A percentile compares a stretch with the other conserved stretches of the same genome.
Evolutionary conservation across 1,284 basidiomycete genomes (phyloP).

Genomic region (Ceratobasidium sp.): DNA sequence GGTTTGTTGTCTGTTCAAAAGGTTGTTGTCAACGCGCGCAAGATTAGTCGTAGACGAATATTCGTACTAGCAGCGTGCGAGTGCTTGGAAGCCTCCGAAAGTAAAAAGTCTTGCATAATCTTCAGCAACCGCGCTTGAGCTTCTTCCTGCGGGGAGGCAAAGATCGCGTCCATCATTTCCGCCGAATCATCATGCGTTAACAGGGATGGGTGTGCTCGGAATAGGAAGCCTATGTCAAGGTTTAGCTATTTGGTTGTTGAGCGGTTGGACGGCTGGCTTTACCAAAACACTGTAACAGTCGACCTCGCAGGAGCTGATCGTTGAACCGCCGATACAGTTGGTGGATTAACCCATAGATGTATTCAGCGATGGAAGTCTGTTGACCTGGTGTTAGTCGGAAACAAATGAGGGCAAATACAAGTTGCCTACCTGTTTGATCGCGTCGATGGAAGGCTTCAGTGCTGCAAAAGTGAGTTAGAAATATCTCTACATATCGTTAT

Average conservation of each 20-base stretch:
- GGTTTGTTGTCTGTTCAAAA: conserved; percentile 52
- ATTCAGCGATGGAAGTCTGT: conserved; percentile 80
- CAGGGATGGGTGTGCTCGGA: conserved; percentile 89
- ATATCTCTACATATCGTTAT: not conserved
- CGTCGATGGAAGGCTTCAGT: conserved; percentile 69
- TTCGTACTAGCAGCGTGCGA: conserved; percentile 65
- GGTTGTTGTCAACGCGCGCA: not conserved
- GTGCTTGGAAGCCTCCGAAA: conserved; percentile 80
- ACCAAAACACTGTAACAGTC: conserved; percentile 87
- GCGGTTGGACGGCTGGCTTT: conserved; percentile 46
- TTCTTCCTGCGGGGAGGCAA: conserved; percentile 77
- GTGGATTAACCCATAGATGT: conserved; percentile 81
- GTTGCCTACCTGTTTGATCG: conserved; percentile 67
- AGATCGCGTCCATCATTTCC: conserved; percentile 90
- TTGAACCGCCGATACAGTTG: conserved; percentile 74
- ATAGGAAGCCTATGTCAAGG: conserved; percentile 78
- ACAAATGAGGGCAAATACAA: conserved; percentile 3
- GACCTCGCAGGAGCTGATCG: conserved; percentile 68
- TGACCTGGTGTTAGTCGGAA: conserved; percentile 18
- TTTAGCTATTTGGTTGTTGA: conserved; percentile 1
- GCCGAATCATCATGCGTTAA: conserved; percentile 85
- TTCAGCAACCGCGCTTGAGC: conserved; percentile 80
- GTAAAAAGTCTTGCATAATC: conserved; percentile 91
- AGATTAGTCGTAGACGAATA: conserved; percentile 51
- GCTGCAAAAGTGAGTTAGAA: conserved; percentile 55